A percentile compares a stretch with the other conserved stretches of the same genome.
Conservation (phyloP, 148 eudicot genomes). For the Chenopodium suecicum region DNA sequence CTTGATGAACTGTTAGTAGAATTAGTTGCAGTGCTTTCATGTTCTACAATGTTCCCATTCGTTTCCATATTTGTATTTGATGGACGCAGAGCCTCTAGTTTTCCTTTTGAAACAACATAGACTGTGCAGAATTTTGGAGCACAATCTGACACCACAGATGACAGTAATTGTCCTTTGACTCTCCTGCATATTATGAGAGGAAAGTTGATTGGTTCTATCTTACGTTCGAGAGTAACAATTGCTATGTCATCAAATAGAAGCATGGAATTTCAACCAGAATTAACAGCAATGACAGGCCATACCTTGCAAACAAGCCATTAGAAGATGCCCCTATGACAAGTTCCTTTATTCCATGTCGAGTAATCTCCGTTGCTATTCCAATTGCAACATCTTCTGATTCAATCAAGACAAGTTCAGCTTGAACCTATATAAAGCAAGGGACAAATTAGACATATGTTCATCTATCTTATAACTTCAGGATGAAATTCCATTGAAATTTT, state of each 20-base stretch:
- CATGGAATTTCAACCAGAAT: not conserved
- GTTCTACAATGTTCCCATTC: constrained; percentile 36
- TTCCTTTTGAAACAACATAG: constrained; percentile 81
- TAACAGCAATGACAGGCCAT: constrained; percentile 14
- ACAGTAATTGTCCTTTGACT: constrained; percentile 49
- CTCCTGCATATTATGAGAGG: constrained; percentile 31
- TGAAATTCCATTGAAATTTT: not conserved
- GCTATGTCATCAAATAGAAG: not conserved
- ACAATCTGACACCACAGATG: constrained; percentile 60
- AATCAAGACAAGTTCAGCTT: constrained; percentile 59
- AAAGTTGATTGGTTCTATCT: not conserved
- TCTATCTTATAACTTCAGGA: not conserved
- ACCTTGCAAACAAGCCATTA: constrained; percentile 77
- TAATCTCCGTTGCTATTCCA: constrained; percentile 52
- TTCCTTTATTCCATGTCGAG: constrained; percentile 36
- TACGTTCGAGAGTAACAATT: not conserved
- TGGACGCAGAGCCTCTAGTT: constrained; percentile 69
- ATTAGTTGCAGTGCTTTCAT: constrained; percentile 44
- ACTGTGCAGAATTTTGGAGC: constrained; percentile 76
- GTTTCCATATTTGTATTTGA: constrained; percentile 52
- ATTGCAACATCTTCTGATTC: constrained; percentile 68
- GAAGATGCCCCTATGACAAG: constrained; percentile 89
- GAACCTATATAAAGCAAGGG: constrained; percentile 43
- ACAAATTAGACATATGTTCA: not conserved
- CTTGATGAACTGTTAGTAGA: constrained; percentile 53